Base-by-base conservation (phyloP, 345 rosid genomes). In the Erysimum cheiranthoides region DNA sequence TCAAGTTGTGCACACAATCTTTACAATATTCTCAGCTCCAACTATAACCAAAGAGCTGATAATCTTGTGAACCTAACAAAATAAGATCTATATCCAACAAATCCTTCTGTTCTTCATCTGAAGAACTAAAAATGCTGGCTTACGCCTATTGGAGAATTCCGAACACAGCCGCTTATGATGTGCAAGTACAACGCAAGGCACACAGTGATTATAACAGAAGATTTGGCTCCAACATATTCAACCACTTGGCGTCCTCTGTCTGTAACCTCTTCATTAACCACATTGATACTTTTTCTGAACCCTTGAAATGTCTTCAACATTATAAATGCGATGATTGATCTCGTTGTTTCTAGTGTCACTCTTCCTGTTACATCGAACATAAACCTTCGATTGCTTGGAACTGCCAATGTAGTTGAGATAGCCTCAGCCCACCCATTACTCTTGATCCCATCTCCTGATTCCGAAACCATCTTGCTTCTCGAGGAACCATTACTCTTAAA, bases 341-440 rank as follows among this genome's bases (percentile, higher is more conserved):
- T 90, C 27, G 88, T 39, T 0, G 93, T 88, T 63, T 86, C 92
- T 38, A 91, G 72, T 3, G 99, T 91, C 62, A 91, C 98, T 83
- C 95, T 86, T 67, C 99, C 96, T 2, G 98, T 93, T 76, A 93
- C 89, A 76, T 96, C 97, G 36, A 93, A 85, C 87, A 89, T 85
- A 84, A 93, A 87, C 82, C 56, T 85, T 69, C 86, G 79, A 72
- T 96, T 96, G 64, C 86, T 81, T 0, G 99, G 99, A 68, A 84
- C 86, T 2, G 96, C 82, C 80, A 86, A 74, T 32, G 93, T 85
- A 7, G 90, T 80, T 2, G 90, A 81, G 61, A 92, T 84, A 73
- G 73, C 68, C 7, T 73, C 79, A 8, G 78, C 77, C 92, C 92
- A 88, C 31, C 89, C 89, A n/a, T 71, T 73, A 52, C 59, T 77